Base-by-base conservation (phyloP, 179 eudicot genomes). In the Silene noctiflora region DNA sequence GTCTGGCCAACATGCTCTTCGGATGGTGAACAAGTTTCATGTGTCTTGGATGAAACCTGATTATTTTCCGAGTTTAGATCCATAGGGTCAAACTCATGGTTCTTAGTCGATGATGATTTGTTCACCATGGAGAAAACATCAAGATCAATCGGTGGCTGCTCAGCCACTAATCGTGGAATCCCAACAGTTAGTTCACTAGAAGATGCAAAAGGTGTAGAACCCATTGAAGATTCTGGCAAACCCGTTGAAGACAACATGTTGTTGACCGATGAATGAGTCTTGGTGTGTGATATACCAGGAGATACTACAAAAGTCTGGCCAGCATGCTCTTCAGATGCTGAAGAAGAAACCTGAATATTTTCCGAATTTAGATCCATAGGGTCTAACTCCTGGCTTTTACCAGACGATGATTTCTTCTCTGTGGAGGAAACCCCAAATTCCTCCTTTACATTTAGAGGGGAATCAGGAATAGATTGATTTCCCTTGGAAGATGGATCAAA, bases 321-420 rank as follows among this genome's bases (percentile, higher is more conserved):
- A 20, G 74, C 72, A 73, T 65, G 78, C 74, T 73, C 68, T 3
- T 67, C 70, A 9, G 78, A 67, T 39, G 67, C 25, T 25, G 78
- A 79, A 63, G 67, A 48, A 66, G 55, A 51, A 17, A 75, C 68
- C 61, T 48, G 77, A 72, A 79, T 66, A 14, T 58, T 72, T 77
- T 72, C 79, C 17, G 85, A 82, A 79, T 85, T 86, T 56, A 87
- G 69, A 77, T 87, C 85, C 91, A 87, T 76, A 42, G 86, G 58
- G 42, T 75, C 55, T 64, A 77, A 74, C 62, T 83, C 83, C 62
- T 75, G 75, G 67, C 72, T 42, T 75, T 66, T 44, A 27, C 35
- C 70, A 9, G 58, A 46, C 65, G 79, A 78, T 58, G 84, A 67
- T 51, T 67, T 67, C 61, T 79, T 82, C 48, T 85, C 79, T 20